Evolutionary conservation across 2,329 filamentous ascomycete species (phyloP), one percentile per base, ranked within the genome.

Genomic region (Aspergillus persii): DNA sequence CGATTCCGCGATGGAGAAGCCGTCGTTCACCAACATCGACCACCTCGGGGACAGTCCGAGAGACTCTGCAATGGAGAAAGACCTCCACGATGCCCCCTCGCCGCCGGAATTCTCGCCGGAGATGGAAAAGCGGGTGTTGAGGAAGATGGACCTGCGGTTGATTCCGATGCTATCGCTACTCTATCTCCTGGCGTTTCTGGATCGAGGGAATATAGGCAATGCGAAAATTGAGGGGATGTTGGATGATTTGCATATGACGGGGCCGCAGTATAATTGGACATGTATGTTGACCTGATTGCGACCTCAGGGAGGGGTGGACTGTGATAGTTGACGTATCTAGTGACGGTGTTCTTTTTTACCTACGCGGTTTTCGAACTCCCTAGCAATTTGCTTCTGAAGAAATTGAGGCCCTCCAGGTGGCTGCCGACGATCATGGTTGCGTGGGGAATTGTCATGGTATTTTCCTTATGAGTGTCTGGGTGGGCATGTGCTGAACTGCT

Each of bases 401-500:
- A 65, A 51, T 52, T 73, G 15, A 60, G 65, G 7, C 68, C 71
- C 2, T 73, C 71, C 2, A 61, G 71, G 27, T 64, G 68, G 68
- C 53, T 76, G 30, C 68, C 69, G 4, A 63, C 72, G 11, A 49
- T 63, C n/a, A 71, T 73, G 66, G 55, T 77, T 11, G 68, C 68
- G 2, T 82, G 79, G 81, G 81, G 81, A 0, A 71, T 79, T 53
- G 79, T 83, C 0, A 78, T 80, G 72, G 54, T 71, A 64, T 5
- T 56, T 47, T 57, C 33, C 0, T 36, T 41, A 15, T n/a, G 7
- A 41, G 31, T 2, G 6, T 7, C 30, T 8, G 51, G 2, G 23
- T 46, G 31, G 12, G 4, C n/a, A 8, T 4, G 15, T 11, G 5
- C 51, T 58, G 26, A 58, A 18, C 4, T n/a, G 12, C n/a, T 27